These are phyloP conservation scores for Stephanodiscus minutulus DNA, from an alignment of 108 stramenopile species.

Conservation along the genomic window DNA sequence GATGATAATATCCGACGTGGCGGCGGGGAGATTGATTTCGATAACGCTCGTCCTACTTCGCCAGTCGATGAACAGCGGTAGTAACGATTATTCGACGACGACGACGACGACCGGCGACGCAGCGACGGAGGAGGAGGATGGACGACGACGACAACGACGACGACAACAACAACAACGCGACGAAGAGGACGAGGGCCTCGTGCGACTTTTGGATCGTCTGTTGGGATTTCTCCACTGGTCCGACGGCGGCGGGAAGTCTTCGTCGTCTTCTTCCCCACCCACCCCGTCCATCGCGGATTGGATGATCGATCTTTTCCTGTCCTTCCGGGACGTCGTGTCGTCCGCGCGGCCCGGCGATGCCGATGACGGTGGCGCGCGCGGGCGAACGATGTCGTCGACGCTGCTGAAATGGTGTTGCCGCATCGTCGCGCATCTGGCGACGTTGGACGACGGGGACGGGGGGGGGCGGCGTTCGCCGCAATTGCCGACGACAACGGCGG, in stretches of 20 bases:
- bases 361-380: neutral
- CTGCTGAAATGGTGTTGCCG: slow-evolving; percentile 42
- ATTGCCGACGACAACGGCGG: too few relatives aligned
- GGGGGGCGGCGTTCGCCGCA: neutral
- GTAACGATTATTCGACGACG: too few relatives aligned
- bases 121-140: too few relatives aligned
- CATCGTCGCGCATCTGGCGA: slow-evolving; percentile 20
- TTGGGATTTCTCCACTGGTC: neutral
- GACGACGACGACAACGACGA: neutral
- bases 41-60: slow-evolving; percentile 27
- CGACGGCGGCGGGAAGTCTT: too few relatives aligned
- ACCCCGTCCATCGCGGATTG: slow-evolving; percentile 2
- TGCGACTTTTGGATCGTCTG: slow-evolving; percentile 26
- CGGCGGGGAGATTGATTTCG: slow-evolving; percentile 19
- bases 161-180: neutral
- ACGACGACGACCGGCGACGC: too few relatives aligned
- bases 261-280: neutral
- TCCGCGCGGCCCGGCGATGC: neutral
- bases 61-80: slow-evolving; percentile 1
- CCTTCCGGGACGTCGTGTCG: slow-evolving; percentile 30
- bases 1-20: slow-evolving; percentile 9
- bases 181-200: slow-evolving; percentile 17
- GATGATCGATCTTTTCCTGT: slow-evolving; percentile 37
- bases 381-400: neutral
- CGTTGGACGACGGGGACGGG: slow-evolving; percentile 1